Base-by-base conservation (phyloP, 495 filamentous ascomycete species). In the Penicillium daleae region DNA sequence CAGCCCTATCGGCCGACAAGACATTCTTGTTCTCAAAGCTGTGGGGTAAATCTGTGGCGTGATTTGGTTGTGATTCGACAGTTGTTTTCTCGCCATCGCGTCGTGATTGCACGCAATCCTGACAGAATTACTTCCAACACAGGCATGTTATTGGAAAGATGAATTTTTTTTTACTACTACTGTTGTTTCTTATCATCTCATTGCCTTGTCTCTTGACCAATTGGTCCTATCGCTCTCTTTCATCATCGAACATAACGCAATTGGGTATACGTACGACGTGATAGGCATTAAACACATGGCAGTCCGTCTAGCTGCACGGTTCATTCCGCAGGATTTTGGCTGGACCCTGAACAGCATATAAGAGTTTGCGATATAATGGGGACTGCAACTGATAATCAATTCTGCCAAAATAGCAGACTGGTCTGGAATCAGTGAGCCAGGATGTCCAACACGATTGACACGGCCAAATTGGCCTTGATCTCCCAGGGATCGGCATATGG, bases 401-500 rank as follows among this genome's bases (percentile, higher is more conserved):
- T 44, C 3, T n/a, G 6, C 21, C 10, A 12, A 26, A 24, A 7
- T 10, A 29, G 26, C 3, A 31, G 6, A 12, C 19, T 3, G n/a
- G 6, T 44, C 40, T 22, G 7, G 39, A 19, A 21, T 44, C 19
- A 44, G 4, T n/a, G 6, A 51, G 49, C 26, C 49, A 31, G 13
- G 17, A 51, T 51, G 49, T 31, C 49, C 24, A 44, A 44, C 8
- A 44, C 40, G 4, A 44, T 44, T 13, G 49, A 51, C 26, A 51
- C 49, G 49, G 24, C 29, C 2, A 51, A 51, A 27, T 51, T 51
- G 49, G 63, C 63, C 35, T 64, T 78, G 31, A 67, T 78, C 22
- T 60, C 76, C 4, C 78, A 81, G 37, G 77, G 75, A n/a, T 71
- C 75, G 26, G 77, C 72, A 44, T 81, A 81, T 72, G 78, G 78